A percentile compares a stretch with the other conserved stretches of the same genome.
Conservation (phyloP, 345 rosid species). For the Isatis tinctoria region DNA sequence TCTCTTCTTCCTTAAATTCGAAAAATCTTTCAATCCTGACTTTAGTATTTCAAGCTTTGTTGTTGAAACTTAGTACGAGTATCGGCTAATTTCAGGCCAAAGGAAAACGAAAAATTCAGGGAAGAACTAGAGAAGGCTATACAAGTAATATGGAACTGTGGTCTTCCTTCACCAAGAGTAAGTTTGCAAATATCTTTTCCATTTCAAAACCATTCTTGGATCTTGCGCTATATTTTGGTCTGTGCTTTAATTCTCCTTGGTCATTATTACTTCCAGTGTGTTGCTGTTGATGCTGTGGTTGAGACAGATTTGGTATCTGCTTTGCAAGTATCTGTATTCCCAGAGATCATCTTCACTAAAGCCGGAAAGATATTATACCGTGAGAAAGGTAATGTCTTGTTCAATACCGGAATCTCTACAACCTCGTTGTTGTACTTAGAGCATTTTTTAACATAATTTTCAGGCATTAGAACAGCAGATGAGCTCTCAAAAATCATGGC, state of each 20-base stretch:
- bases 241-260: conserved; percentile 3
- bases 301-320: conserved; percentile 69
- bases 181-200: conserved; percentile 19
- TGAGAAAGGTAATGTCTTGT: conserved; percentile 54
- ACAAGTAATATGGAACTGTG: conserved; percentile 87
- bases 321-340: conserved; percentile 60
- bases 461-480: conserved; percentile 66
- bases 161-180: conserved; percentile 91
- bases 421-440: background rate
- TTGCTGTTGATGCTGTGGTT: conserved; percentile 80
- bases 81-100: conserved; percentile 47
- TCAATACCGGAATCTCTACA: background rate
- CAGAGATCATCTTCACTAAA: conserved; percentile 77
- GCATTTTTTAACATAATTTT: background rate
- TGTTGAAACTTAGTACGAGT: background rate
- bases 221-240: background rate
- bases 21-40: background rate
- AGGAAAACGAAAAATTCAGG: conserved; percentile 57
- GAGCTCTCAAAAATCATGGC: conserved; percentile 85
- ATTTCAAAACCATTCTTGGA: background rate
- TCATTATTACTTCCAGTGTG: conserved; percentile 45
- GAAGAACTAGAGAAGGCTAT: conserved; percentile 77
- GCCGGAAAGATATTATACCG: conserved; percentile 83
- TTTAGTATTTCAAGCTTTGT: conserved; percentile 2
- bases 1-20: background rate